A percentile compares a stretch with the other conserved stretches of the same genome.
phyloP scores from a whole-genome alignment of 2,329 filamentous ascomycete species.

The Zopfia rhizophila region DNA sequence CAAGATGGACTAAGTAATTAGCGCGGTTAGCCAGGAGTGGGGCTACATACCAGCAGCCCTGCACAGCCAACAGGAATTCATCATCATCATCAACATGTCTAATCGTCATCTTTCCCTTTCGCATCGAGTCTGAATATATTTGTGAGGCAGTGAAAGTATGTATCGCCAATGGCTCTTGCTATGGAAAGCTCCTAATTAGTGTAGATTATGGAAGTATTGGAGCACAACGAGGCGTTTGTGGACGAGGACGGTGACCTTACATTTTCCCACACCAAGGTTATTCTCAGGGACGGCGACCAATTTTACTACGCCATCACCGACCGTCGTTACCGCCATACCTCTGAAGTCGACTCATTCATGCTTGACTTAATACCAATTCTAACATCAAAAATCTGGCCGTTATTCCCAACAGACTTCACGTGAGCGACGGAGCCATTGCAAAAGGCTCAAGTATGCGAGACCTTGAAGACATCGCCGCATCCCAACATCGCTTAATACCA shows the following conservation, averaged over 20 bases:
- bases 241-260: conserved; percentile 1
- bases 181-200: no score
- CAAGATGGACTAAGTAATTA: no score
- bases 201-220: conserved; percentile 12
- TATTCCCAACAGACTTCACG: conserved; percentile 11
- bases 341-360: conserved; percentile 5
- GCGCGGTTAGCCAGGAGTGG: no score
- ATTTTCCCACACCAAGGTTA: conserved; percentile 9
- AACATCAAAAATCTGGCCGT: conserved; percentile 8
- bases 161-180: no score
- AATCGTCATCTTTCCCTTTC: no score
- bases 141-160: no score
- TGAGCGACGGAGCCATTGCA: conserved; percentile 5
- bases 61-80: no score
- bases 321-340: not conserved
- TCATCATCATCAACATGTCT: no score
- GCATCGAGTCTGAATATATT: no score
- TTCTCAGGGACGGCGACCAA: conserved; percentile 6
- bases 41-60: no score
- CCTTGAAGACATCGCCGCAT: conserved; percentile 12
- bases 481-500: conserved; percentile 17
- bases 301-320: conserved; percentile 10
- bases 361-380: conserved; percentile 9
- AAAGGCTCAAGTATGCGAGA: conserved; percentile 10
- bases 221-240: conserved; percentile 8